A percentile compares a stretch with the other conserved stretches of the same genome.
Evolutionary conservation across 2,329 filamentous ascomycete species (phyloP).

Genomic region (Talaromyces islandicus): DNA sequence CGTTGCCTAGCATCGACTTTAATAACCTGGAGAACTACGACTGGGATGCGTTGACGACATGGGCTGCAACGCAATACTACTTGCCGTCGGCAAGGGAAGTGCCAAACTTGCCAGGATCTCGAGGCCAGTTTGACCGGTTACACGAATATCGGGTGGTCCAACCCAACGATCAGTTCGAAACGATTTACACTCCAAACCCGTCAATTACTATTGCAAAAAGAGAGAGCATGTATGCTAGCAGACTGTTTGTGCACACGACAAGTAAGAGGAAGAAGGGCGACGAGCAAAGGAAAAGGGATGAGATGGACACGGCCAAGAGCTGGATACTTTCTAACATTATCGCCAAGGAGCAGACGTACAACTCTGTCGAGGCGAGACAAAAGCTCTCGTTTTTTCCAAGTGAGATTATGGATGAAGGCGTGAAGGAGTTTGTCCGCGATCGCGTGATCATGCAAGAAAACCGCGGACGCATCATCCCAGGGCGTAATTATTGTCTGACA

Average conservation of each 20-base stretch:
- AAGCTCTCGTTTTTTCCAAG: conserved; percentile 28
- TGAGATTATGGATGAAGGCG: conserved; percentile 30
- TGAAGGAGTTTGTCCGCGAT: conserved; percentile 35
- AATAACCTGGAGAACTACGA: conserved; percentile 39
- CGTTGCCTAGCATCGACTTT: conserved; percentile 41
- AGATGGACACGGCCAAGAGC: conserved; percentile 36
- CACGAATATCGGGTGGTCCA: conserved; percentile 36
- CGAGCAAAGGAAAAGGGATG: conserved; percentile 15
- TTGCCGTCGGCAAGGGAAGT: conserved; percentile 29
- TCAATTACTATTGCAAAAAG: conserved; percentile 28
- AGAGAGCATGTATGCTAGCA: conserved; percentile 14
- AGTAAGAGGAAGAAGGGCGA: not conserved
- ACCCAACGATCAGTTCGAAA: conserved; percentile 22
- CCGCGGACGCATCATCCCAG: conserved; percentile 33
- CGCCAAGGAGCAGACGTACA: conserved; percentile 37
- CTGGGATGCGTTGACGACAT: conserved; percentile 42
- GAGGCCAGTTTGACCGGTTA: conserved; percentile 34
- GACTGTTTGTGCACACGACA: conserved; percentile 12
- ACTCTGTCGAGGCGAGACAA: conserved; percentile 29
- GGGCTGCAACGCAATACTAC: conserved; percentile 39
- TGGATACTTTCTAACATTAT: conserved; percentile 45
- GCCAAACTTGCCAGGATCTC: conserved; percentile 39
- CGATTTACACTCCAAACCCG: conserved; percentile 28
- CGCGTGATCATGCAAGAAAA: conserved; percentile 34
- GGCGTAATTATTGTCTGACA: conserved; percentile 40